Base-by-base conservation (phyloP, 2,329 filamentous ascomycete species). In the Sporothrix pallida region DNA sequence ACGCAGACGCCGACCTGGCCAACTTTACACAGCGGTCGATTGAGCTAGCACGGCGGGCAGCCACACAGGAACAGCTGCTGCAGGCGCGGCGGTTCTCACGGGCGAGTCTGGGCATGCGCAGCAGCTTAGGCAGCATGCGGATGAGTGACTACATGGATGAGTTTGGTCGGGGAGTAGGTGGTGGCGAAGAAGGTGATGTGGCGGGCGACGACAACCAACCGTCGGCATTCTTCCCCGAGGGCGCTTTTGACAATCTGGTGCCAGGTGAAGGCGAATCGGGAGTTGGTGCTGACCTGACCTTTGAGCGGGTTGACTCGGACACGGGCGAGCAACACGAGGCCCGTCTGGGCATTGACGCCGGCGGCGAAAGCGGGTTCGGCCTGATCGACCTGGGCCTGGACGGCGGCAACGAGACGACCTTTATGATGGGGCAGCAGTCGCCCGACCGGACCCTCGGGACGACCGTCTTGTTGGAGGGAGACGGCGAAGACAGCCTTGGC, bases 11-110 rank as follows among this genome's bases (percentile, higher is more conserved):
- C 37, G 87, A 89, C 58, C 50, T 73, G 62, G 74, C 72, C 58
- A 86, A 90, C 76, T 85, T 85, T 75, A 91, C 89, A 0, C 58
- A 86, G 56, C 85, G 87, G 74, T 90, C 89, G 1, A 84, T 91
- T 42, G 90, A 91, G 80, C 78, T 90, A 68, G 86, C 88, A 8
- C 83, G 89, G 42, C 82, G 89, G 68, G 86, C 84, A 17, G 78
- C 81, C 52, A 86, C 81, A 71, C 86, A 89, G 74, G 76, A 77
- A 42, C 75, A 76, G 75, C 73, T 74, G 73, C 74, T 75, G 69
- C 81, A 83, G 65, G 83, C 83, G 0, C 78, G 80, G 3, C 81
- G 87, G 44, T 77, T 86, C 44, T 87, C 87, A 12, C 80, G 89
- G 76, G 87, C 84, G 0, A 88, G 85, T 73, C 81, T 90, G 75